Evolutionary conservation across 495 filamentous ascomycete genomes (phyloP).

Genomic region (Neurospora sp.): DNA sequence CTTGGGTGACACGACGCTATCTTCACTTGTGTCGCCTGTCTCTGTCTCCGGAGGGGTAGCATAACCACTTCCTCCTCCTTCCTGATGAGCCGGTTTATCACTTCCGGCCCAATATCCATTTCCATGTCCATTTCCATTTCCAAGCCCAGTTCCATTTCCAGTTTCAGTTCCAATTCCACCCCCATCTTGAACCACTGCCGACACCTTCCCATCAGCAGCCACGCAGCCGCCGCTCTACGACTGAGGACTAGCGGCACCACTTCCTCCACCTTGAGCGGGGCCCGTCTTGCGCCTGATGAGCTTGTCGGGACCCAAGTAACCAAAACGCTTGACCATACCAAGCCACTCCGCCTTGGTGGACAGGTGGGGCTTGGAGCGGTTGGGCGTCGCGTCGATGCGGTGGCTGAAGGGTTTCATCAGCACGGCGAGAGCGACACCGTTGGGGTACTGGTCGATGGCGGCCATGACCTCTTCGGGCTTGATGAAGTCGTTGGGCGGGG

Average conservation of each 20-base stretch:
- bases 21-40: background rate
- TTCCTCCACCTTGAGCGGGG: background rate
- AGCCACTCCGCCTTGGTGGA: slow-evolving; percentile 41
- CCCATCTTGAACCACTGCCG: too few relatives aligned
- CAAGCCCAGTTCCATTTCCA: background rate
- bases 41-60: background rate
- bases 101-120: background rate
- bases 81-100: background rate
- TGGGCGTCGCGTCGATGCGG: slow-evolving; percentile 35
- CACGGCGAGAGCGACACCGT: slow-evolving; percentile 32
- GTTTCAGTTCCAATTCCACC: background rate
- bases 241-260: background rate
- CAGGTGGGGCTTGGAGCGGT: slow-evolving; percentile 20
- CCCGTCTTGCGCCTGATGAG: slow-evolving; percentile 31
- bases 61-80: background rate
- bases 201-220: background rate
- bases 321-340: slow-evolving; percentile 25
- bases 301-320: slow-evolving; percentile 32
- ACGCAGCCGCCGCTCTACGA: background rate
- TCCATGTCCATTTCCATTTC: background rate
- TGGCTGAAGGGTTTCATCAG: slow-evolving; percentile 53
- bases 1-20: background rate
- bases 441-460: background rate
- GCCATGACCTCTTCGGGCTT: background rate
- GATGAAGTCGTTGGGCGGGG: background rate